Base-by-base conservation (phyloP, 805 yeast species). In the Phaffomyces thermotolerans region DNA sequence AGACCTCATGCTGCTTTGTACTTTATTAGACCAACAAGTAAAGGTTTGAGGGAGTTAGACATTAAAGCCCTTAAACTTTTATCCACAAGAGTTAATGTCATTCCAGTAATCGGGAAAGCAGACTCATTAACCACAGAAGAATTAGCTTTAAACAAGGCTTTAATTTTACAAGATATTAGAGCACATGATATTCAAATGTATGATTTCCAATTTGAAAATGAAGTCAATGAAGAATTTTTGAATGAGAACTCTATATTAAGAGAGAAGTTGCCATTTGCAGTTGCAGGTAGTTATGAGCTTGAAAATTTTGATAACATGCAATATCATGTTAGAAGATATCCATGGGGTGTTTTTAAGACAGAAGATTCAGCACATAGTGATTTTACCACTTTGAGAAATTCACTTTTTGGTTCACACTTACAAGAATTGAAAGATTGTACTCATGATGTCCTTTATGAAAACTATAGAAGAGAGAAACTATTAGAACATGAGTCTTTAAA, bases 391-490 rank as follows among this genome's bases (percentile, higher is more conserved):
- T 72, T 87, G 63, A 79, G 84, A 57, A 84, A 82, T 52, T 78
- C 85, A 4, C 66, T 87, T 44, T 72, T 87, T 53, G 82, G 84
- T 43, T 81, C 91, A 5, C 95, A 86, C 64, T 71, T 86, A 62
- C 80, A 80, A 58, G 95, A 87, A 53, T 79, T 87, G 62, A 85
- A 84, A 65, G 95, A 86, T 52, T 68, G 75, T 49, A 87, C 95
- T 3, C 88, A 81, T 60, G 81, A 81, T 55, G 68, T 74, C 32
- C 70, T 87, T 50, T 87, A 87, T 64, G 95, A 87, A 59, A 76
- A 76, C 53, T 87, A 84, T 65, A 78, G 95, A 66, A 81, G 91
- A 17, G 76, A 74, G 53, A 81, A 76, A 42, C 71, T 84, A 56
- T 68, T 37, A 68, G 76, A 45, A 17, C 42, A 42, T 27, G 48